Conservation (phyloP, 2,329 filamentous ascomycete genomes). For the Fusarium albidum region DNA sequence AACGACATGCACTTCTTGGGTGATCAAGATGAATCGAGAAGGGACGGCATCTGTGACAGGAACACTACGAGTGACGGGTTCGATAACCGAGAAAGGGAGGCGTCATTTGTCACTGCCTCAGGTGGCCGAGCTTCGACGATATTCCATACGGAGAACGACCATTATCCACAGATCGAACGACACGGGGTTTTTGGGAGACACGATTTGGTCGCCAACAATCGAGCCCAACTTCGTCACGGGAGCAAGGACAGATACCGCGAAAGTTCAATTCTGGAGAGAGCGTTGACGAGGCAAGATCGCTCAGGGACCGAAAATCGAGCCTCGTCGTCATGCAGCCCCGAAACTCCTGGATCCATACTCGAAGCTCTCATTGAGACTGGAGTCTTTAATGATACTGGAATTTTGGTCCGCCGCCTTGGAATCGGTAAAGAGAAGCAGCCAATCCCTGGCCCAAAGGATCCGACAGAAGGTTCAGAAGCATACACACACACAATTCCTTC, state of each 20-base stretch:
- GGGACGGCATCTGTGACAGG: slow-evolving; percentile 12
- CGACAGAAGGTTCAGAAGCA: background rate
- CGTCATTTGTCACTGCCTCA: background rate
- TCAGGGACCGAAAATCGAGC: background rate
- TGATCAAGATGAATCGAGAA: slow-evolving; percentile 5
- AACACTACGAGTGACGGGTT: background rate
- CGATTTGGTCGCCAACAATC: background rate
- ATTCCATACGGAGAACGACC: background rate
- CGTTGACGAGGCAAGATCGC: background rate
- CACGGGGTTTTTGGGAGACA: too few species aligned
- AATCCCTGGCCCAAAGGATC: background rate
- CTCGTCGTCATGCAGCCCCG: background rate
- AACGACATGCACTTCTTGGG: slow-evolving; percentile 58
- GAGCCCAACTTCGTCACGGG: background rate
- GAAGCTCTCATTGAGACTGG: slow-evolving; percentile 29
- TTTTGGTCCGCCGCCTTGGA: background rate
- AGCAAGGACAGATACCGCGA: background rate
- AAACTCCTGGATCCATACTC: slow-evolving; percentile 5
- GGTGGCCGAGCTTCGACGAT: background rate
- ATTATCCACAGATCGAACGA: background rate
- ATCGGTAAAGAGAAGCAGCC: background rate
- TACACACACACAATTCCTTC: background rate
- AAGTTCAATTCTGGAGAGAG: background rate
- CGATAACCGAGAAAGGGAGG: background rate
- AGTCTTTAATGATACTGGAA: slow-evolving; percentile 28